These are phyloP conservation scores for Aegilops sharonensis DNA, from an alignment of 176 grass and related monocot species.

Conservation along the genomic window DNA sequence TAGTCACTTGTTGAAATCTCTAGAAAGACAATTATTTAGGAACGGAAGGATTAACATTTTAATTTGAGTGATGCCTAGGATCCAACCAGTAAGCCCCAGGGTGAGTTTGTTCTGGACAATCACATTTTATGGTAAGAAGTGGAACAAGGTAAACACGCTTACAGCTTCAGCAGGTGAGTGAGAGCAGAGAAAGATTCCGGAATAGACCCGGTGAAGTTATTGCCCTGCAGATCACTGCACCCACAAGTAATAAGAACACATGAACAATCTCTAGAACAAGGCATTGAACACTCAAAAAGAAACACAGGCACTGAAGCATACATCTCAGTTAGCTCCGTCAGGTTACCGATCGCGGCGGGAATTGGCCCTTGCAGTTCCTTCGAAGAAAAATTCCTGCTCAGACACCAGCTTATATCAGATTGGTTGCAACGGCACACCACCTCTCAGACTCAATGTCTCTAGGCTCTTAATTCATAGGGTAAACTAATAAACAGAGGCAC, in stretches of 20 bases:
- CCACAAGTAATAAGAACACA: constrained; percentile 12
- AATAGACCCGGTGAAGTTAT: constrained; percentile 64
- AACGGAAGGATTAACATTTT: too few species aligned
- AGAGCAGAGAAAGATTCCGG: constrained; percentile 52
- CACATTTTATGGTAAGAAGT: background rate
- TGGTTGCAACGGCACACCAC: background rate
- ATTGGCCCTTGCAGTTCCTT: constrained; percentile 54
- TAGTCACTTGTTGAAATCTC: too few species aligned
- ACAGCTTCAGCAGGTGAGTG: constrained; percentile 47
- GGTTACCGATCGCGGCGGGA: constrained; percentile 35
- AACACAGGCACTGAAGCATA: constrained; percentile 34
- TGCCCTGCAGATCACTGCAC: constrained; percentile 50
- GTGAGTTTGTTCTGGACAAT: too few species aligned
- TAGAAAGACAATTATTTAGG: too few species aligned
- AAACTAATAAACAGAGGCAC: background rate
- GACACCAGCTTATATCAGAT: constrained; percentile 10
- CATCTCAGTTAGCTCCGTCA: constrained; percentile 51
- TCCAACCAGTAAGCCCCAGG: too few species aligned
- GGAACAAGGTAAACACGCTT: constrained; percentile 20
- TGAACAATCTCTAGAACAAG: background rate
- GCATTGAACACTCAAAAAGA: background rate
- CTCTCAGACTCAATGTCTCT: background rate
- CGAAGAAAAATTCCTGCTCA: constrained; percentile 51
- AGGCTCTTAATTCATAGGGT: background rate
- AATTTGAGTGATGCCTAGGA: too few species aligned